Conservation (phyloP, 129 eudicot genomes). For the Glebionis coronaria region DNA sequence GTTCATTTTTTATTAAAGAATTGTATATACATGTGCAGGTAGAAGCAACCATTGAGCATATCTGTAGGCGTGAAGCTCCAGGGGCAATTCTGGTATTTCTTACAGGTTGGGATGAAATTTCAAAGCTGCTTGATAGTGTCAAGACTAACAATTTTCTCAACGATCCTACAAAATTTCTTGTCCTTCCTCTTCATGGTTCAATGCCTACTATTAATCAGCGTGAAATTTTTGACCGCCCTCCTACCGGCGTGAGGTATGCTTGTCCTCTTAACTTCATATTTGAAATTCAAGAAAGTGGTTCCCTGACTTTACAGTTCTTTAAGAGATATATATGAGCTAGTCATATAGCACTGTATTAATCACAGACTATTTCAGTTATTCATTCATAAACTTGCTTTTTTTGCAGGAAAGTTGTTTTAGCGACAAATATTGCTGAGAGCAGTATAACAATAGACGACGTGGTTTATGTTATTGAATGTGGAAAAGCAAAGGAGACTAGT, state of each 20-base stretch:
- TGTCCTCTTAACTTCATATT: neutral
- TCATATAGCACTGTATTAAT: slow-evolving; percentile 12
- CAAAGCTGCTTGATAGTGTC: slow-evolving; percentile 74
- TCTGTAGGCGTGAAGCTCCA: slow-evolving; percentile 78
- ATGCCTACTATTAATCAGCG: slow-evolving; percentile 97
- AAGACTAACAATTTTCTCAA: slow-evolving; percentile 57
- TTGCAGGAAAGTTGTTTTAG: slow-evolving; percentile 85
- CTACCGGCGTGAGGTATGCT: slow-evolving; percentile 57
- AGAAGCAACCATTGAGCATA: slow-evolving; percentile 84
- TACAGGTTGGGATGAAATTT: slow-evolving; percentile 99
- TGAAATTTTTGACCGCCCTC: slow-evolving; percentile 91
- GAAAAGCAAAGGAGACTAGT: slow-evolving; percentile 97
- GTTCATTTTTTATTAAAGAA: neutral
- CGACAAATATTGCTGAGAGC: slow-evolving; percentile 96
- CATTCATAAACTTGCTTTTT: neutral
- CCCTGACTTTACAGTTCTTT: neutral
- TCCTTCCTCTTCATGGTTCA: slow-evolving; percentile 96
- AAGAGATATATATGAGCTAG: neutral
- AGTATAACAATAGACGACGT: slow-evolving; percentile 98
- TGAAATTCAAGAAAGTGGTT: too few relatives aligned
- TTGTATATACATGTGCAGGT: slow-evolving; percentile 41
- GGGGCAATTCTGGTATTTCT: slow-evolving; percentile 97
- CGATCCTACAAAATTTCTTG: slow-evolving; percentile 52
- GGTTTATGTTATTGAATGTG: slow-evolving; percentile 91
- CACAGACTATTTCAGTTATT: neutral